Evolutionary conservation across 2,329 filamentous ascomycete species (phyloP), one percentile per base, ranked within the genome.

Genomic region (Ceratocystis cacaofunesta): DNA sequence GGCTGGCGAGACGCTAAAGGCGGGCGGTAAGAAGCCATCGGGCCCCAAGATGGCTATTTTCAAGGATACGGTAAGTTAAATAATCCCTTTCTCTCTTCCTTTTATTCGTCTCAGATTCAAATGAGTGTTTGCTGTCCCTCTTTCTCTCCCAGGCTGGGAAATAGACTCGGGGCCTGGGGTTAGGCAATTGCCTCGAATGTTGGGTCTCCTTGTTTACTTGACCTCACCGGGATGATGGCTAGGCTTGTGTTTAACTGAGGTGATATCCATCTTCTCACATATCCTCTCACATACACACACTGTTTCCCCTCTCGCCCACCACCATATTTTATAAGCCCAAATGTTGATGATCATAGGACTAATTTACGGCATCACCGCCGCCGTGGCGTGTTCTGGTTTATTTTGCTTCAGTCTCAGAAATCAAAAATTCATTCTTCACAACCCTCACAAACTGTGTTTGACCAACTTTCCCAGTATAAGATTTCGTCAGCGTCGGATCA

Each of bases 341-440:
- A 80, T 90, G 84, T 94, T 94, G 90, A 94, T 91, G 81, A 85
- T 82, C 80, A 83, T 84, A 96, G 92, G 91, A 96, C 92, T 96
- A 96, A 96, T 92, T 74, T 81, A 84, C 81, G 66, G 60, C 41
- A 50, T 63, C 61, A 61, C 60, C 60, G 52, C 55, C 66, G 66
- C 63, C 62, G 61, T 43, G 67, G 64, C 61, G 67, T 62, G 71
- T 69, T 71, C 72, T 70, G 72, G 73, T 75, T 70, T 76, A 72
- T 77, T 73, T 76, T 72, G 74, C 70, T 75, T 74, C 79, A 86
- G 83, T 82, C 79, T 75, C 72, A 79, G 75, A 77, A 80, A 72
- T 76, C 80, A 72, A 67, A 65, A 50, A 63, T 52, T 65, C 10
- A 57, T 65, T 63, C 46, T 65, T 48, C 66, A 43, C 66, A 65